A percentile compares a stretch with the other conserved stretches of the same genome.
Evolutionary conservation across 371 early-diverging fungal species (phyloP).

Genomic region (Apophysomyces variabilis): DNA sequence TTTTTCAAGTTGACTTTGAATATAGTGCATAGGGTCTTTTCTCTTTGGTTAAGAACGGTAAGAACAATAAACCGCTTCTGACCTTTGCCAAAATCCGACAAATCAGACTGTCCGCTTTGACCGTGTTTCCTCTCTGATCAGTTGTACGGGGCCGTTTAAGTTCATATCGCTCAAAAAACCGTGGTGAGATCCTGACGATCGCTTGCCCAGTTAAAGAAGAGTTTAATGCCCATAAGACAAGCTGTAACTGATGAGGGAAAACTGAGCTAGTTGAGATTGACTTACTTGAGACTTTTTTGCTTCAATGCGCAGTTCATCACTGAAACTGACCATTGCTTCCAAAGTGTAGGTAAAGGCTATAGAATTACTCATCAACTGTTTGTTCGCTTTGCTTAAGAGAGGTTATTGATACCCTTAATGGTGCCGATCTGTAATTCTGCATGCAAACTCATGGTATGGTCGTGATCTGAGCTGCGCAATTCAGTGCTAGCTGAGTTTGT

Average conservation of each 20-base stretch:
- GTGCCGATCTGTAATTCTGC: too few relatives aligned
- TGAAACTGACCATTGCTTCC: constrained; percentile 25
- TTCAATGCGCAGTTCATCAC: constrained; percentile 32
- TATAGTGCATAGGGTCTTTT: constrained; percentile 16
- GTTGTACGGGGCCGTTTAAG: constrained; percentile 16
- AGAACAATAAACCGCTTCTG: not conserved
- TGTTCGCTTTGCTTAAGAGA: too few relatives aligned
- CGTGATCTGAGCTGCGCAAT: too few relatives aligned
- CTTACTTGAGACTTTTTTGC: constrained; percentile 29
- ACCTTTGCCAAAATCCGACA: constrained; percentile 22
- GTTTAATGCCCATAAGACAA: constrained; percentile 27
- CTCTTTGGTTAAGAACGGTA: not conserved
- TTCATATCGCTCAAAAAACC: constrained; percentile 25
- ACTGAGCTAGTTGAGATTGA: not conserved
- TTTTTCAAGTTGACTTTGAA: constrained; percentile 21
- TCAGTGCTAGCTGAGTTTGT: too few relatives aligned
- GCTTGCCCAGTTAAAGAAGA: constrained; percentile 27
- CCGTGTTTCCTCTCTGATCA: not conserved
- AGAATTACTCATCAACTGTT: too few relatives aligned
- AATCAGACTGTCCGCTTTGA: constrained; percentile 21
- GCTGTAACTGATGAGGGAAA: constrained; percentile 1
- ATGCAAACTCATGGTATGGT: too few relatives aligned
- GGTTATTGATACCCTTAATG: too few relatives aligned
- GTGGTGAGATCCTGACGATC: constrained; percentile 30
- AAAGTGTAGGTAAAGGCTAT: constrained; percentile 23